Evolutionary conservation across 352 stramenopile genomes (phyloP), one percentile per base, ranked within the genome.

Genomic region (Plasmopara halstedii): DNA sequence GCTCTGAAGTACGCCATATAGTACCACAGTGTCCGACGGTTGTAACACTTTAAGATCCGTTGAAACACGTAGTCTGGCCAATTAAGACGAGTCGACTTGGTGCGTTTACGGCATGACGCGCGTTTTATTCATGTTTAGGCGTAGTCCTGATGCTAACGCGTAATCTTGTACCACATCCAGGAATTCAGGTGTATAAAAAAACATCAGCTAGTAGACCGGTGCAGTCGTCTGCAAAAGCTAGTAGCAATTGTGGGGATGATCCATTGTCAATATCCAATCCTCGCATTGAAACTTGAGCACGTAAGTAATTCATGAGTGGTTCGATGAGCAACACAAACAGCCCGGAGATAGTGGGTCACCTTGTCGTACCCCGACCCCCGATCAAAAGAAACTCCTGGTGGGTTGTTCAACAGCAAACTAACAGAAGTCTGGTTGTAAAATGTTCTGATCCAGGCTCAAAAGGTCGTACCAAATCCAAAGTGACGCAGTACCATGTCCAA

Each of bases 171-270:
- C n/a, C n/a, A n/a, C n/a, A n/a, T n/a, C n/a, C n/a, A n/a, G n/a
- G n/a, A n/a, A n/a, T n/a, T n/a, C n/a, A n/a, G n/a, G n/a, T n/a
- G n/a, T n/a, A n/a, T n/a, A n/a, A n/a, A n/a, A n/a, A n/a, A 1
- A 58, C 26, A 20, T 53, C 32, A 18, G 11, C 9, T 3, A 58
- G 19, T 7, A 48, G 6, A 3, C 42, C 42, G 5, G 42, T 58
- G 9, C 43, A 53, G 13, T 53, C 50, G 35, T 49, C 42, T 0
- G 50, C 43, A 34, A 53, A 58, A n/a, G 42, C 18, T 4, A 53
- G n/a, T 7, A 40, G 15, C 11, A 39, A 18, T 14, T 49, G 38
- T 3, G 15, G 21, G 1, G 2, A 9, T 2, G 13, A 31, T 9
- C 15, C 1, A 2, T 5, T 1, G 6, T 43, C 37, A 32, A 43